Base-by-base conservation (phyloP, 1,284 basidiomycete species). In the Boletus semigastroideus region DNA sequence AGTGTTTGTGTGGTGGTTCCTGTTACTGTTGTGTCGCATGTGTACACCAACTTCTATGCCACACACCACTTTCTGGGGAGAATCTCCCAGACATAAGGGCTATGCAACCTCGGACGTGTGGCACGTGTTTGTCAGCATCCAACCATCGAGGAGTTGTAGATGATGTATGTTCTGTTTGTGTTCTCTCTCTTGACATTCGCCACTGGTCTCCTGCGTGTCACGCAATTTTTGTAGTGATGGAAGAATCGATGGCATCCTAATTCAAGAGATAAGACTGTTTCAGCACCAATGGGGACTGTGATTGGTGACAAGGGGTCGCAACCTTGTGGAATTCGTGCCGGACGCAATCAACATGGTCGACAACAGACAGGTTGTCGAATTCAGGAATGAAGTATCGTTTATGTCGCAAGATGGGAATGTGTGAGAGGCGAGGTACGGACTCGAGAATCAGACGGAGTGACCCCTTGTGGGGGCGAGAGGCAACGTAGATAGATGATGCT, bases 61-160 rank as follows among this genome's bases (percentile, higher is more conserved):
- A 65, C 46, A 2, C 62, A 69, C 49, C 57, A 57, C 52, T 60
- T 5, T 52, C 61, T 3, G 55, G 70, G 11, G 62, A 66, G 33
- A 74, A 74, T 42, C 25, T 74, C 5, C 52, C 58, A 1, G 66
- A 72, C 33, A 56, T 58, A 11, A 54, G 53, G 73, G 72, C 8
- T 74, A 73, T 46, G 62, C 67, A 8, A 71, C 34, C n/a, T 9
- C 61, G 7, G 73, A 74, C 45, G 50, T 64, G 7, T 74, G n/a
- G n/a, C n/a, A n/a, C n/a, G n/a, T n/a, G n/a, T n/a, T 64, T 34
- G 46, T 57, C 38, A 58, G 57, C 72, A 74, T 45, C 71, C 72
- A 2, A 65, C 65, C 7, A 62, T 69, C 1, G 47, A 57, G 22
- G 55, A 56, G 5, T 17, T 68, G 4, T 70, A 53, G 65, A 75